Evolutionary conservation across 2,329 filamentous ascomycete species (phyloP), one percentile per base, ranked within the genome.

Genomic region (Diaporthe destruens): DNA sequence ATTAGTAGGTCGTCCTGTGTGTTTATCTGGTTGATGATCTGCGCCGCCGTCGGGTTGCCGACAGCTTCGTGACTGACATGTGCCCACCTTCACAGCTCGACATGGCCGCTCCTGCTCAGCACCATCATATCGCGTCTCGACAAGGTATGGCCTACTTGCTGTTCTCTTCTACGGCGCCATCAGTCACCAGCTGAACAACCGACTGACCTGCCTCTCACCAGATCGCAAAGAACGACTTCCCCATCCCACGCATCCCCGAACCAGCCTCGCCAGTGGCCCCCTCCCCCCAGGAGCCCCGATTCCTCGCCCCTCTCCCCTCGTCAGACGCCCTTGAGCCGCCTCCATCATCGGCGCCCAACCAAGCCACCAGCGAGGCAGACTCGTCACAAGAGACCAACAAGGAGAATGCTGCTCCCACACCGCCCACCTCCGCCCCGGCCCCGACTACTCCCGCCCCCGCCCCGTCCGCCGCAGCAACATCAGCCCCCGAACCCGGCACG

Each of bases 191-290:
- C 29, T 29, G 29, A 29, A 5, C 29, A 5, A 29, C 29, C 29
- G 29, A 29, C 73, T 74, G 47, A 74, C 66, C 68, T 14, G 54
- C 39, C 44, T 47, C 51, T 4, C 56, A 47, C 32, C 59, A 97
- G 94, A 96, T 95, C 76, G 89, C 93, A 53, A 88, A 89, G 81
- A 87, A 90, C 79, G 91, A 92, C 68, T 98, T 97, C 77, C 91
- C 93, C 54, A 91, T 92, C 77, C 93, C 93, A 69, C 82, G 90
- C 68, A 87, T 88, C 44, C 82, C 84, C 20, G 83, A 83, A 16
- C 82, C 82, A 32, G 81, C 83, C 74, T 78, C 83, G 76, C 79
- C 84, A 71, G 79, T 84, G 73, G 78, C 80, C 76, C 79, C 84
- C 70, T 79, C 84, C 73, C 78, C 79, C 76, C 82, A 80, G 74